These are phyloP conservation scores for Neocatenulostroma microsporum DNA, from an alignment of 2,329 filamentous ascomycete genomes.

Conservation along the genomic window DNA sequence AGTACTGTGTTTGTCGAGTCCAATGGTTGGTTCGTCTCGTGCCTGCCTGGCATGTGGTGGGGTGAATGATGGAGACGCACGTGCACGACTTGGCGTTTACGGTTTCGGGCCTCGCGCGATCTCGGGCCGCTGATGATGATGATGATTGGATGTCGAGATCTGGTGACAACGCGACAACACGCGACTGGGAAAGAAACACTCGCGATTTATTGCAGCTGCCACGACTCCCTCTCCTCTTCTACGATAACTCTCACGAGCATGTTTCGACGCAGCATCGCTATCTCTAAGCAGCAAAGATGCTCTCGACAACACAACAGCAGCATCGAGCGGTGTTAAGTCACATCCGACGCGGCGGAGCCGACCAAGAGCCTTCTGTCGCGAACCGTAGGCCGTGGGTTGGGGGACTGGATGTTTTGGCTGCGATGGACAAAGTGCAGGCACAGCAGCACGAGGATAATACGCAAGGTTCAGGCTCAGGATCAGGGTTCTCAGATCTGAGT, in stretches of 20 bases:
- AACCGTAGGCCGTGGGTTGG: slow-evolving; percentile 4
- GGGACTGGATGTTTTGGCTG: slow-evolving; percentile 3
- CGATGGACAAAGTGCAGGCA: slow-evolving; percentile 20
- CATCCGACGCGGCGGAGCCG: no score
- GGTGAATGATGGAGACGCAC: background rate
- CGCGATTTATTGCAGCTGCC: background rate
- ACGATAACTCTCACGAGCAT: no score
- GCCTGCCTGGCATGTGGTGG: background rate
- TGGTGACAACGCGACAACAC: no score
- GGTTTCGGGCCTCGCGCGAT: background rate
- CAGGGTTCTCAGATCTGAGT: slow-evolving; percentile 28
- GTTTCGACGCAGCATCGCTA: no score
- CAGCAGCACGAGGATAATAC: slow-evolving; percentile 19
- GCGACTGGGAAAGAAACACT: background rate
- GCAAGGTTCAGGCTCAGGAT: slow-evolving; percentile 12
- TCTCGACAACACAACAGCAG: background rate
- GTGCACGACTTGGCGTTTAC: background rate
- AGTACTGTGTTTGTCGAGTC: no score
- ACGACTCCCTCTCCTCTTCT: background rate
- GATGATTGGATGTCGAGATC: slow-evolving; percentile 1
- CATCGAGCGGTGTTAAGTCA: no score
- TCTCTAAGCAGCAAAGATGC: no score
- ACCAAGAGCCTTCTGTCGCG: slow-evolving; percentile 4
- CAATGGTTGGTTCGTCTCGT: background rate
- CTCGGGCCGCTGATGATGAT: no score